Evolutionary conservation across 2,329 filamentous ascomycete genomes (phyloP), one percentile per base, ranked within the genome.

Genomic region (Ascosphaera pollenicola): DNA sequence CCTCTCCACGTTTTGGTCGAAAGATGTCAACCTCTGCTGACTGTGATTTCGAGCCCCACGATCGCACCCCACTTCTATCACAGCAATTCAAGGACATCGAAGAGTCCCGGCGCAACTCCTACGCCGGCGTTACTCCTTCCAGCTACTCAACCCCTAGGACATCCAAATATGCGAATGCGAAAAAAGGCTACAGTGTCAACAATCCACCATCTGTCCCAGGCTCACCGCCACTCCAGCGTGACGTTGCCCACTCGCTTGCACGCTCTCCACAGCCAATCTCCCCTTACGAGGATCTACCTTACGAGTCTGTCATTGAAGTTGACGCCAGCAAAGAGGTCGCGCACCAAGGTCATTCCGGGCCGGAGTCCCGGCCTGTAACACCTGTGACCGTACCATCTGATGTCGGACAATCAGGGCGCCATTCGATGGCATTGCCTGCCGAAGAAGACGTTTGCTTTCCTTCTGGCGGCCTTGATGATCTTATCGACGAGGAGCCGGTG

Each of bases 361-460:
- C 62, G 3, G 47, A 51, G 40, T 64, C 56, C 21, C 57, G 54
- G 10, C 48, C 53, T 11, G 49, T 55, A 31, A 54, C 56, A 16
- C 49, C 60, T 10, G 21, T 24, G 21, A 4, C 21, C 10, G 21
- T 24, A 24, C 21, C 21, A 10, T 24, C 21, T 24, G 21, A 42
- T 49, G 48, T 55, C 50, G 44, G 53, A 43, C 48, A 54, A 53
- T 44, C 59, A 48, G 44, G 56, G 51, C 66, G 76, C 30, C 66
- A 68, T 41, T 75, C 70, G 3, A 66, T 74, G 46, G 65, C 68
- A 10, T 55, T 77, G 10, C 66, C 75, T 8, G 80, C 75, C 0
- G 74, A 89, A 49, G 80, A 80, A 46, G 89, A 95, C 58, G 85
- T 95, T 1, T 94, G 89, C 60, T 94, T 93, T 50, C 87, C 85